A percentile compares a stretch with the other conserved stretches of the same genome.
phyloP scores from a whole-genome alignment of 768 basidiomycete species.

The Rhizopogon vesiculosus region DNA sequence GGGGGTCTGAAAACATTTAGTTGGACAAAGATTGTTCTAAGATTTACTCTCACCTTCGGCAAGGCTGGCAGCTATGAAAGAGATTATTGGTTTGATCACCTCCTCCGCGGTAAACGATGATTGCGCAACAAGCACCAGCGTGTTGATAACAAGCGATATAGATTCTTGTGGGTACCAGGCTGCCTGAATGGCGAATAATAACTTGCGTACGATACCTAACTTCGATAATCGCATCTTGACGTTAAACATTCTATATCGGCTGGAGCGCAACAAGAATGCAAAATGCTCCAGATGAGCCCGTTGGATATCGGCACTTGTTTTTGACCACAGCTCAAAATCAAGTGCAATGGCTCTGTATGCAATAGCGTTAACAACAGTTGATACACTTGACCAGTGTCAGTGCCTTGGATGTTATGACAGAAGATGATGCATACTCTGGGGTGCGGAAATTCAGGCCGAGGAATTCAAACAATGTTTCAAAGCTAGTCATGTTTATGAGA shows the following conservation, averaged over 20 bases:
- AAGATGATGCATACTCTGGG: slow-evolving; percentile 57
- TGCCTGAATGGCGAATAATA: slow-evolving; percentile 80
- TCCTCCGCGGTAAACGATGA: slow-evolving; percentile 70
- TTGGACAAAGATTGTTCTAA: neutral
- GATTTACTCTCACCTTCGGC: slow-evolving; percentile 47
- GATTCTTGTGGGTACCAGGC: slow-evolving; percentile 62
- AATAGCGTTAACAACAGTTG: slow-evolving; percentile 76
- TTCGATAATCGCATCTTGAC: slow-evolving; percentile 67
- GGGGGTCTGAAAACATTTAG: neutral
- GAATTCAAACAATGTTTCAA: slow-evolving; percentile 82
- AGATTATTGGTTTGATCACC: slow-evolving; percentile 78
- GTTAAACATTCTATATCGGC: slow-evolving; percentile 77
- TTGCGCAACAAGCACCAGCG: slow-evolving; percentile 56
- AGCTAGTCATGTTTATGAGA: slow-evolving; percentile 74
- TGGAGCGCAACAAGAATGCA: slow-evolving; percentile 62
- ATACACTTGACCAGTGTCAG: slow-evolving; percentile 44
- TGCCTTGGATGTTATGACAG: neutral
- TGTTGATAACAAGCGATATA: slow-evolving; percentile 46
- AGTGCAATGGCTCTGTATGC: slow-evolving; percentile 83
- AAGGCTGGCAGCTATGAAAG: slow-evolving; percentile 80
- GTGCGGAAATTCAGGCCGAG: slow-evolving; percentile 79
- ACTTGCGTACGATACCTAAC: slow-evolving; percentile 62
- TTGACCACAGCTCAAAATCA: slow-evolving; percentile 89
- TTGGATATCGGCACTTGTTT: slow-evolving; percentile 67
- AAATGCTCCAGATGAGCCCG: slow-evolving; percentile 80